Evolutionary conservation across 495 filamentous ascomycete genomes (phyloP).

Genomic region (Penicillium longicatenatum): DNA sequence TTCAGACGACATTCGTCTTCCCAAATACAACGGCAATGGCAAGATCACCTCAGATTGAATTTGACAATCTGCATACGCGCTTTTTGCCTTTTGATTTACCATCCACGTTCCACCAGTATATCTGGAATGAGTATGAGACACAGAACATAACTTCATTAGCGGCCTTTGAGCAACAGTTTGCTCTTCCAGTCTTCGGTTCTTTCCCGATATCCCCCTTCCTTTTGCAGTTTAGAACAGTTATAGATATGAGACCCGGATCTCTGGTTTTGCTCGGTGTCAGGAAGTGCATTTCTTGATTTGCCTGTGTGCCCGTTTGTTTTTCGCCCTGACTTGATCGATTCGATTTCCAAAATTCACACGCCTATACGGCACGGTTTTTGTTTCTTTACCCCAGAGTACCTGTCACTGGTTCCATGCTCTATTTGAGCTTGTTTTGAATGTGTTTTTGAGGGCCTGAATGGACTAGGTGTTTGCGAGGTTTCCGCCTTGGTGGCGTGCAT

Average conservation of each 20-base stretch:
- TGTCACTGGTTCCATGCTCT: not conserved
- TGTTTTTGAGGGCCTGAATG: conserved; percentile 1
- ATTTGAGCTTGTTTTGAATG: not conserved
- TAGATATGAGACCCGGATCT: conserved; percentile 24
- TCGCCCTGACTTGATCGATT: not conserved
- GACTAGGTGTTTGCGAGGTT: conserved; percentile 2
- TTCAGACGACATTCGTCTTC: conserved; percentile 56
- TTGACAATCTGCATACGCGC: not conserved
- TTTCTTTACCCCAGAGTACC: conserved; percentile 1
- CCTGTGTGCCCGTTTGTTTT: conserved; percentile 8
- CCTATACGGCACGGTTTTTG: not conserved
- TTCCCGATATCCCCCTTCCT: not conserved
- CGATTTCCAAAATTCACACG: not conserved
- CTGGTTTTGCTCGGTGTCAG: conserved; percentile 14
- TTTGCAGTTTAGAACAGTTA: conserved; percentile 15
- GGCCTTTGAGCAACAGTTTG: conserved; percentile 1
- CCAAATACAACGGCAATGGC: conserved; percentile 41
- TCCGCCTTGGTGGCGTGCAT: not conserved
- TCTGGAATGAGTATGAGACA: conserved; percentile 22
- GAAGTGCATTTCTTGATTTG: conserved; percentile 13
- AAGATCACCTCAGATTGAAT: conserved; percentile 55
- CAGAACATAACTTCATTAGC: conserved; percentile 17
- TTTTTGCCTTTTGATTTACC: conserved; percentile 4
- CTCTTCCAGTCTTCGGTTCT: not conserved
- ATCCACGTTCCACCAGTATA: conserved; percentile 1